Base-by-base conservation (phyloP, 176 grass and related monocot species). In the Rhynchospora breviuscula region DNA sequence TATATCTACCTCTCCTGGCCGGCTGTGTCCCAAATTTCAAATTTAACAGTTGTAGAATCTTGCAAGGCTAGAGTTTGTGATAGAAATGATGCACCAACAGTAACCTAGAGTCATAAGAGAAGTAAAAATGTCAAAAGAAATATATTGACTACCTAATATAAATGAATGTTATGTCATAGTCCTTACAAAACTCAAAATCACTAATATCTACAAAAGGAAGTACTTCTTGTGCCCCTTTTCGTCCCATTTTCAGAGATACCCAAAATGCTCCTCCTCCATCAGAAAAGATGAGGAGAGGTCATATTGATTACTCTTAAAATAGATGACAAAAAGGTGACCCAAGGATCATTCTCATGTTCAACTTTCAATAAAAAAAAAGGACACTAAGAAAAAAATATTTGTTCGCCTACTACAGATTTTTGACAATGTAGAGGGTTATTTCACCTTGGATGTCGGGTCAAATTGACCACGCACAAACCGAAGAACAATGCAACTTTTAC, bases 21-120 rank as follows among this genome's bases (percentile, higher is more conserved):
- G 82, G 95, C 93, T 76, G 95, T 98, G 85, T 98, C 95, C 93
- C 95, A 95, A 70, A 98, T 98, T 91, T 98, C 95, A 90, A 95
- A 98, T 82, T 98, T 98, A 79, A 98, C 84, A 22, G 87, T 86
- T 49, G 95, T 88, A 10, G 88, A 98, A 51, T 98, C 92, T 85
- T 93, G 89, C 86, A 98, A 89, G 59, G 92, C 92, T 83, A 98
- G 79, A 80, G 95, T 98, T 93, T 98, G 92, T 59, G 92, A 98
- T 80, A 98, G 88, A 85, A 98, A 98, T 57, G 92, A 95, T 79
- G 92, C 95, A 82, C 92, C 95, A 75, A 98, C 91, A 31, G 92
- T 98, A 80, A 98, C 92, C 92, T 95, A 84, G 63, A 64, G 64
- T 73, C 67, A 84, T 76, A 83, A 84, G 0, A 86, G 45, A 62